Conservation (phyloP, 306 rosid genomes). For the Prunus mongolica region DNA sequence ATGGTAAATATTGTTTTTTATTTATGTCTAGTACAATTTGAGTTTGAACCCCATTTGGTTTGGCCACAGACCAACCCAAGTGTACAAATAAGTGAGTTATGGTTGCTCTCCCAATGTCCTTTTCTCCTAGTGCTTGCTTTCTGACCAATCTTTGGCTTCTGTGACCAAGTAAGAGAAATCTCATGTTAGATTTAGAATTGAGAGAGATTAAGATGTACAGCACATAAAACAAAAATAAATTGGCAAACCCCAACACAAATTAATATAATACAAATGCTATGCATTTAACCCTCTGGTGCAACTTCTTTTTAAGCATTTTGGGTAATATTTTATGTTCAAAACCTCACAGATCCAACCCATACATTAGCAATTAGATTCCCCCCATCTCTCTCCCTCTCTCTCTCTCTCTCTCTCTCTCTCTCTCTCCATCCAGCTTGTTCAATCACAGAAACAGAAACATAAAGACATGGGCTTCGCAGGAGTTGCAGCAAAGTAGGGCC, state of each 20-base stretch:
- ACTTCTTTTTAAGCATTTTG: slow-evolving; percentile 23
- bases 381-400: neutral
- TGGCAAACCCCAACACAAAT: slow-evolving; percentile 16
- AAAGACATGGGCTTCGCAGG: slow-evolving; percentile 8
- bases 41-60: slow-evolving; percentile 12
- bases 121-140: slow-evolving; percentile 21
- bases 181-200: slow-evolving; percentile 12
- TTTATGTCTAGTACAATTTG: neutral
- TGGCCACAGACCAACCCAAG: neutral
- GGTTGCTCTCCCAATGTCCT: slow-evolving; percentile 20
- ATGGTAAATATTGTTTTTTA: too few relatives aligned
- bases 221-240: slow-evolving; percentile 50
- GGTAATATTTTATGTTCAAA: slow-evolving; percentile 34
- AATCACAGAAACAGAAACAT: neutral
- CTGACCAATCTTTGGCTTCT: slow-evolving; percentile 32
- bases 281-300: slow-evolving; percentile 5
- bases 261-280: slow-evolving; percentile 7
- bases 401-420: neutral
- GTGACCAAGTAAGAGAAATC: slow-evolving; percentile 16
- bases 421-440: slow-evolving; percentile 18
- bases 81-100: slow-evolving; percentile 7
- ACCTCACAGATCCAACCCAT: slow-evolving; percentile 49
- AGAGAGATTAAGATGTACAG: slow-evolving; percentile 24
- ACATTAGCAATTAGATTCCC: slow-evolving; percentile 37
- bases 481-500: slow-evolving; percentile 8